These are phyloP conservation scores for Phytophthora sp. DNA, from an alignment of 352 stramenopile genomes.

Conservation along the genomic window DNA sequence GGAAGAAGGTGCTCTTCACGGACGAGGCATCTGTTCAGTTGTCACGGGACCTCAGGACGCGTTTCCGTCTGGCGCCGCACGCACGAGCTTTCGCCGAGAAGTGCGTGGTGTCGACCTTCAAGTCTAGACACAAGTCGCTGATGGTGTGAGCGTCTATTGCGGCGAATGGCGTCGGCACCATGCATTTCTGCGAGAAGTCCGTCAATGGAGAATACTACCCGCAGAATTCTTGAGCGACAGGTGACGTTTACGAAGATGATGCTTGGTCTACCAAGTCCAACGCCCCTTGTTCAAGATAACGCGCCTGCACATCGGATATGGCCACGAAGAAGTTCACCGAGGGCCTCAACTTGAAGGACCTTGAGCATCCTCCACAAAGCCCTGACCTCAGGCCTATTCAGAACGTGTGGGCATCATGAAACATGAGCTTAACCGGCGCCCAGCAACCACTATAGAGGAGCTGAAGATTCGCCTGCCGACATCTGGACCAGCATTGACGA, in stretches of 20 bases:
- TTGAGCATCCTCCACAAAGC: not conserved
- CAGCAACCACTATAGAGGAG: conserved; percentile 3
- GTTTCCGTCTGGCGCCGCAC: too few species aligned
- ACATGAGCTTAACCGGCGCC: not conserved
- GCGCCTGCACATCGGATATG: conserved; percentile 10
- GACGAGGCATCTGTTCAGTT: too few species aligned
- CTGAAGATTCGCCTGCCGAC: not conserved
- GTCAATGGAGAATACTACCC: conserved; percentile 8
- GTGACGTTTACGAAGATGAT: not conserved
- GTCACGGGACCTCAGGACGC: too few species aligned
- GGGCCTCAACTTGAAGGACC: not conserved
- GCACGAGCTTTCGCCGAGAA: not conserved
- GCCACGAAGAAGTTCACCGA: not conserved
- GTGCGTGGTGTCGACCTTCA: conserved; percentile 8
- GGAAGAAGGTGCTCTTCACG: too few species aligned
- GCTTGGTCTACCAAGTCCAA: not conserved
- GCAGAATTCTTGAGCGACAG: not conserved
- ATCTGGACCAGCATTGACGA: conserved; percentile 1
- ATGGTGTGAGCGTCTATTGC: conserved; percentile 10
- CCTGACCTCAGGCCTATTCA: conserved; percentile 18
- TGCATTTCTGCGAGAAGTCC: conserved; percentile 12
- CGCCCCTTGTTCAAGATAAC: conserved; percentile 15
- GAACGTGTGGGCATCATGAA: conserved; percentile 17
- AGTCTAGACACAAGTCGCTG: conserved; percentile 4
- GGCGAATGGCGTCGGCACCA: conserved; percentile 1